Evolutionary conservation across 768 basidiomycete genomes (phyloP).

Genomic region (Panaeolus papilionaceus): DNA sequence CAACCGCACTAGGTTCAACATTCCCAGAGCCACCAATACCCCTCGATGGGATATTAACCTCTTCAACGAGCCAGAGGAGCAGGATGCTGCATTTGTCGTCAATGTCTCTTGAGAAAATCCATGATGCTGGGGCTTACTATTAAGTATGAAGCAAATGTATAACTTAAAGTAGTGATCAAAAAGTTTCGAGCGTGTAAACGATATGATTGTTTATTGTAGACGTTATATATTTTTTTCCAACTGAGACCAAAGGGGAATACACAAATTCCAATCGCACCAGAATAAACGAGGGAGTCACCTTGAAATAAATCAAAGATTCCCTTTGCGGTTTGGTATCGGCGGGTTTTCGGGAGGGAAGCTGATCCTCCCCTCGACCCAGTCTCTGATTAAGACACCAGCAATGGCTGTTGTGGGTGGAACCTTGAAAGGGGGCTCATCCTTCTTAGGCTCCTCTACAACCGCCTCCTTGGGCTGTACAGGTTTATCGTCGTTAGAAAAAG

Average conservation of each 20-base stretch:
- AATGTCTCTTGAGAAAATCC: slow-evolving; percentile 25
- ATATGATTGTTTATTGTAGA: not conserved
- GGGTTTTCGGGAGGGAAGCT: slow-evolving; percentile 34
- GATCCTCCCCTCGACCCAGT: slow-evolving; percentile 76
- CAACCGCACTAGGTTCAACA: slow-evolving; percentile 63
- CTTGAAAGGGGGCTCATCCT: slow-evolving; percentile 62
- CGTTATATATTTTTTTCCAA: not conserved
- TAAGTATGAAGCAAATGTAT: not conserved
- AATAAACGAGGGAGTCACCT: not conserved
- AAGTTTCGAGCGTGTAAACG: not conserved
- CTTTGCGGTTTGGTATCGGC: not conserved
- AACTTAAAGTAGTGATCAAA: not conserved
- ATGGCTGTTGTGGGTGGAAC: slow-evolving; percentile 82
- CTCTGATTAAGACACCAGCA: slow-evolving; percentile 82
- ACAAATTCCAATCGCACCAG: too few species aligned
- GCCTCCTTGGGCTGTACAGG: not conserved
- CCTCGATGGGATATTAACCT: slow-evolving; percentile 76
- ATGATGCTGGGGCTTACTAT: not conserved
- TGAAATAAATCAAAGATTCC: not conserved
- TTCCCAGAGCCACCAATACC: slow-evolving; percentile 58
- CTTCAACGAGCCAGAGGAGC: slow-evolving; percentile 70
- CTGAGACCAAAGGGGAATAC: too few species aligned
- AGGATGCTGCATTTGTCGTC: slow-evolving; percentile 40
- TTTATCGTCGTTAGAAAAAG: slow-evolving; percentile 25
- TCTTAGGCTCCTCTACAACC: slow-evolving; percentile 23